Evolutionary conservation across 179 eudicot species (phyloP).

Genomic region (Silene noctiflora): DNA sequence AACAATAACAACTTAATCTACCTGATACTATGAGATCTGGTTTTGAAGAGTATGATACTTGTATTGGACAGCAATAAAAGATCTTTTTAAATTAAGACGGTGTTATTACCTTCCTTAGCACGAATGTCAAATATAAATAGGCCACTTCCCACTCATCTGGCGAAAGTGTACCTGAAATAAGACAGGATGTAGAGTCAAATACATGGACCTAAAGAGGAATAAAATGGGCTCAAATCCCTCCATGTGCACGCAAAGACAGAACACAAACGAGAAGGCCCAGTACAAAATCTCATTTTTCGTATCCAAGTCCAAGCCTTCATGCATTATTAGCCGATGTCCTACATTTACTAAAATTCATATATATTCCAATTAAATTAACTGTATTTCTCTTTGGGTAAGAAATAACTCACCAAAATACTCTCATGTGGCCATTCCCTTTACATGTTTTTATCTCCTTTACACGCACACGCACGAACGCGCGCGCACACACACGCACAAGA

Average conservation of each 20-base stretch:
- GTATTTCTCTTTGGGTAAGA: too few species aligned
- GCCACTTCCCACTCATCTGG: conserved; percentile 98
- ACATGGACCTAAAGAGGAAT: not conserved
- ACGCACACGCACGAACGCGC: too few species aligned
- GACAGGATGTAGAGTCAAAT: conserved; percentile 4
- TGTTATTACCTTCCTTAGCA: conserved; percentile 68
- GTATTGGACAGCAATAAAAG: not conserved
- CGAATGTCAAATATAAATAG: conserved; percentile 77
- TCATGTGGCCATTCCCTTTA: too few species aligned
- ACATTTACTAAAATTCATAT: too few species aligned
- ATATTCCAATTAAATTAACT: too few species aligned
- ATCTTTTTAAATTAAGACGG: not conserved
- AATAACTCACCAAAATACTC: too few species aligned
- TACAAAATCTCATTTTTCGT: not conserved
- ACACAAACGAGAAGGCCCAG: not conserved
- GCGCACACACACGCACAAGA: too few species aligned
- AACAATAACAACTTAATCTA: not conserved
- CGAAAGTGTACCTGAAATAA: conserved; percentile 67
- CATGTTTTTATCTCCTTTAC: too few species aligned
- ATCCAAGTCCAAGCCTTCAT: not conserved
- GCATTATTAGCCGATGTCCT: too few species aligned
- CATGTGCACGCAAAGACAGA: not conserved
- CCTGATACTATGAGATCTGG: not conserved
- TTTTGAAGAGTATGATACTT: not conserved
- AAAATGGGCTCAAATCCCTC: not conserved